Conservation (phyloP, 371 early-diverging fungal species). For the Lichtheimia ornata region DNA sequence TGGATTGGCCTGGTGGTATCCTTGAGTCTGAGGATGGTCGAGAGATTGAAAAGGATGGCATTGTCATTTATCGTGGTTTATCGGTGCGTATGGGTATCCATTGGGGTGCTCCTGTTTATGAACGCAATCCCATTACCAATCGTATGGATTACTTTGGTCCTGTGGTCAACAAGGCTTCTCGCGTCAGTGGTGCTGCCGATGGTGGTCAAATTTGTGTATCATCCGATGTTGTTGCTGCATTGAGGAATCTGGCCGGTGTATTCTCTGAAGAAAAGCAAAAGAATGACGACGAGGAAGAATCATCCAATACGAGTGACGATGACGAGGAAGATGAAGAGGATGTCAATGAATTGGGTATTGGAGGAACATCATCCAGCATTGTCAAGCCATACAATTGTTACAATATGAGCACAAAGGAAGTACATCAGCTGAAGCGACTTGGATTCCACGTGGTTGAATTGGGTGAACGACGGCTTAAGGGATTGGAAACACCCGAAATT, state of each 20-base stretch:
- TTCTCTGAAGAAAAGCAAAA: slow-evolving; percentile 34
- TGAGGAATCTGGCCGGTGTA: slow-evolving; percentile 42
- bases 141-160: slow-evolving; percentile 98
- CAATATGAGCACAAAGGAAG: slow-evolving; percentile 31
- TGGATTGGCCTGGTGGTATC: slow-evolving; percentile 93
- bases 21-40: slow-evolving; percentile 79
- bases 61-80: slow-evolving; percentile 82
- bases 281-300: slow-evolving; percentile 2
- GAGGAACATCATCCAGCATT: neutral
- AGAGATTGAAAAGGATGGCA: slow-evolving; percentile 67
- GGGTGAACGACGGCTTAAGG: slow-evolving; percentile 88
- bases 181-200: slow-evolving; percentile 86
- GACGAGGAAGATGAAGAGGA: slow-evolving; percentile 7
- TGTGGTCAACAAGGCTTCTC: slow-evolving; percentile 87
- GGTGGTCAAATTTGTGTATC: slow-evolving; percentile 89
- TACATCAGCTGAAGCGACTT: slow-evolving; percentile 66
- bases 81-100: slow-evolving; percentile 96
- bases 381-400: slow-evolving; percentile 4
- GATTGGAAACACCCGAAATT: slow-evolving; percentile 87
- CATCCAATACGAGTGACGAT: slow-evolving; percentile 22
- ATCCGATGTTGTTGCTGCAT: slow-evolving; percentile 63
- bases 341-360: neutral
- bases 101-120: slow-evolving; percentile 89
- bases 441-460: slow-evolving; percentile 75
- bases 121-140: slow-evolving; percentile 87